phyloP scores from a whole-genome alignment of 1,284 basidiomycete genomes.

The Butyriboletus appendiculatus region DNA sequence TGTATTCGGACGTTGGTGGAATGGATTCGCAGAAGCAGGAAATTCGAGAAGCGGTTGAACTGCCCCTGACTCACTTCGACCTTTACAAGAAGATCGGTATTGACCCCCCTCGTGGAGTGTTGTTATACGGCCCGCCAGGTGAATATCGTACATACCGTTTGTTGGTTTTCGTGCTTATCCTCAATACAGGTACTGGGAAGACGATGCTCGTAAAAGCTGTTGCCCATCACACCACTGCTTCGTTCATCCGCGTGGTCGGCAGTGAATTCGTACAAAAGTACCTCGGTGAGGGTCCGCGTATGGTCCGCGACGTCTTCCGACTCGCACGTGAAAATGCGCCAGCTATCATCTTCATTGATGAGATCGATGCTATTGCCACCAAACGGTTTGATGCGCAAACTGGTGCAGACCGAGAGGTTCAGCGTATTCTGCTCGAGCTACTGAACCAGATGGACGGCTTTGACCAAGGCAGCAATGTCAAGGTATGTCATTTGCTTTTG shows the following conservation, averaged over 20 bases:
- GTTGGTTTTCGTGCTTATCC: slow-evolving; percentile 9
- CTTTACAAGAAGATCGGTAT: slow-evolving; percentile 99
- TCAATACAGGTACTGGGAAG: slow-evolving; percentile 85
- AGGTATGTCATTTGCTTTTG: slow-evolving; percentile 53
- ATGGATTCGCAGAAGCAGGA: slow-evolving; percentile 99
- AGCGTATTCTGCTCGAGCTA: slow-evolving; percentile 97
- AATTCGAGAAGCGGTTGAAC: slow-evolving; percentile 97
- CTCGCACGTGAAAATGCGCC: slow-evolving; percentile 97
- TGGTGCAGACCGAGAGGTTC: slow-evolving; percentile 98
- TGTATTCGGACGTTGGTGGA: slow-evolving; percentile 92
- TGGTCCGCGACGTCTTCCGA: slow-evolving; percentile 99
- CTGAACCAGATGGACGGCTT: slow-evolving; percentile 99
- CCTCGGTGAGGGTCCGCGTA: slow-evolving; percentile 97
- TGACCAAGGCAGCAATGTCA: slow-evolving; percentile 98
- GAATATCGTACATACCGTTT: slow-evolving; percentile 12
- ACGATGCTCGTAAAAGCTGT: slow-evolving; percentile 99
- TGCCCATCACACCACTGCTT: slow-evolving; percentile 94
- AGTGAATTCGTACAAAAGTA: slow-evolving; percentile 99
- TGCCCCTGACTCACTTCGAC: slow-evolving; percentile 97
- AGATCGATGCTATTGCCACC: slow-evolving; percentile 99
- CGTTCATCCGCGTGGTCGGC: slow-evolving; percentile 98
- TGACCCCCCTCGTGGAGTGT: slow-evolving; percentile 89
- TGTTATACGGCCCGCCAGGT: slow-evolving; percentile 85
- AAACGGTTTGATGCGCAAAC: slow-evolving; percentile 99
- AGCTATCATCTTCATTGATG: slow-evolving; percentile 99